phyloP scores from a whole-genome alignment of 345 rosid genomes.

The Zanthoxylum bungeanum region DNA sequence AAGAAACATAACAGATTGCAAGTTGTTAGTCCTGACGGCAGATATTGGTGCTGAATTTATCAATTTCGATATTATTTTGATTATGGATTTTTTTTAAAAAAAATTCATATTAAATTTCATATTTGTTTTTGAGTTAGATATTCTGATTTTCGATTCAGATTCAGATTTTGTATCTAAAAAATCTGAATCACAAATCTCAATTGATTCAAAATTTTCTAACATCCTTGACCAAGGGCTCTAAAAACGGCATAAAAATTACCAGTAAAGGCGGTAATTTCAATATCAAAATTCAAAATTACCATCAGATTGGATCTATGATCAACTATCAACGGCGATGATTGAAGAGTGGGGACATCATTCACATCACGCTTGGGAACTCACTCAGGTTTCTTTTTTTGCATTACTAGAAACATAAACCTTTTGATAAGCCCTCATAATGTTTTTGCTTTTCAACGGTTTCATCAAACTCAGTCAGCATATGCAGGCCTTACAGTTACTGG shows the following conservation, averaged over 20 bases:
- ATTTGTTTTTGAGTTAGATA: no score
- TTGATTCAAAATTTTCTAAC: no score
- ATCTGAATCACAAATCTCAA: no score
- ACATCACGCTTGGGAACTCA: slow-evolving; percentile 15
- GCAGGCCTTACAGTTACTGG: background rate
- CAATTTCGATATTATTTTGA: no score
- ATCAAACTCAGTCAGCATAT: background rate
- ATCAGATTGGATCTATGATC: background rate
- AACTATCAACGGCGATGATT: background rate
- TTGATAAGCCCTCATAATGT: slow-evolving; percentile 19
- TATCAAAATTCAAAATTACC: background rate
- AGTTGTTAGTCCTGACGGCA: background rate
- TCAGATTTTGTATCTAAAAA: no score
- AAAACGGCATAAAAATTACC: background rate
- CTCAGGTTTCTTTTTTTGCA: background rate
- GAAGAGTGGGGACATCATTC: background rate
- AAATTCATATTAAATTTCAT: no score
- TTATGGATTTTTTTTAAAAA: no score
- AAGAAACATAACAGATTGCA: background rate
- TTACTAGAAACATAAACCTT: background rate
- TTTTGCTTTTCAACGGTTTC: slow-evolving; percentile 37
- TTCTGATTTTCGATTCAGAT: no score
- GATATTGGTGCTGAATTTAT: no score
- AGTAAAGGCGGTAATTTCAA: background rate
- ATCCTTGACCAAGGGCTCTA: background rate